Percentiles rank a stretch among this genome's conserved stretches.
Evolutionary conservation across 2,329 filamentous ascomycete species (phyloP).

Genomic region (Aspergillus terreus): DNA sequence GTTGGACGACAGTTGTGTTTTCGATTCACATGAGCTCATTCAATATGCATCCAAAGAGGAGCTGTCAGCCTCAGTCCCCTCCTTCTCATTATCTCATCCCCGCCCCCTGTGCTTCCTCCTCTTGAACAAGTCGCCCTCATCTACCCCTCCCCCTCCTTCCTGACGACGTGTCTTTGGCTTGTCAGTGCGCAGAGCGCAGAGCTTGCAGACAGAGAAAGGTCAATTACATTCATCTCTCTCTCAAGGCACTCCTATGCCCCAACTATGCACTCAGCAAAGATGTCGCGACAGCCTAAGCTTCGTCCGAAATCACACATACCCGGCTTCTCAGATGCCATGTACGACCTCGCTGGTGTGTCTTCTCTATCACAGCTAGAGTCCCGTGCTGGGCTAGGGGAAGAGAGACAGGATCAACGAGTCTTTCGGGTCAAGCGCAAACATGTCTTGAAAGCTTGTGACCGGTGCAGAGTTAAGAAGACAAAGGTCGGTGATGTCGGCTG

Average conservation of each 20-base stretch:
- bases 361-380: conserved; percentile 29
- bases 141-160: conserved; percentile 14
- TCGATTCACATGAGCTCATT: conserved; percentile 25
- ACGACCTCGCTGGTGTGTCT: conserved; percentile 29
- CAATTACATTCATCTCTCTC: not conserved
- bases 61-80: conserved; percentile 15
- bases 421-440: conserved; percentile 44
- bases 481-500: conserved; percentile 30
- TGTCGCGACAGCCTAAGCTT: conserved; percentile 40
- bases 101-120: conserved; percentile 12
- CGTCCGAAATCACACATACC: conserved; percentile 36
- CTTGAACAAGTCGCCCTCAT: conserved; percentile 7
- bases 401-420: conserved; percentile 36
- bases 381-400: conserved; percentile 26
- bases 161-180: not conserved
- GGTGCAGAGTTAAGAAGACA: conserved; percentile 45
- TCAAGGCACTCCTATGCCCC: not conserved
- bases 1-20: conserved; percentile 10
- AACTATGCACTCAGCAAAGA: conserved; percentile 21
- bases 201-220: not conserved
- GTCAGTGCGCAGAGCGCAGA: not conserved
- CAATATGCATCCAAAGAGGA: conserved; percentile 13
- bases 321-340: conserved; percentile 33
- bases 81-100: conserved; percentile 14
- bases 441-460: conserved; percentile 44